Percentiles rank a stretch among this genome's conserved stretches.
Evolutionary conservation across 768 basidiomycete genomes (phyloP).

Genomic region (Mycena pura): DNA sequence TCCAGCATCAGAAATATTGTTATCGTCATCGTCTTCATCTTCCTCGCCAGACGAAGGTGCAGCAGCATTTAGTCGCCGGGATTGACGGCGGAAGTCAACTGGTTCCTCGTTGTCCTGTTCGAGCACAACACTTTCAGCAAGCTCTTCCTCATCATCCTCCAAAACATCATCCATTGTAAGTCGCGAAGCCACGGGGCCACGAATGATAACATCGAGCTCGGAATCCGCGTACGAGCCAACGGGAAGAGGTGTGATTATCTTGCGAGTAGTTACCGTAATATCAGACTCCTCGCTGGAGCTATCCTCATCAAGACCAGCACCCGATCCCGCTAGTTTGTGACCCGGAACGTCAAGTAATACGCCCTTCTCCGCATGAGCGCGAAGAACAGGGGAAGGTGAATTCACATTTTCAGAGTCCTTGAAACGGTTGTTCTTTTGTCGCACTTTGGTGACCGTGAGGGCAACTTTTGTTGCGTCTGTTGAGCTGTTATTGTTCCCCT

Average conservation of each 20-base stretch:
- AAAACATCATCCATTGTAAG: conserved; percentile 36
- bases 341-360: conserved; percentile 1
- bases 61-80: conserved; percentile 31
- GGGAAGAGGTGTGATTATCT: not conserved
- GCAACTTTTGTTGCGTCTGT: not conserved
- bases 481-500: not conserved
- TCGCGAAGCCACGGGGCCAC: conserved; percentile 42
- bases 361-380: not conserved
- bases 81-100: conserved; percentile 34
- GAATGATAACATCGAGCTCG: conserved; percentile 49
- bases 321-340: not conserved
- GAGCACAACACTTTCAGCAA: conserved; percentile 16
- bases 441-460: conserved; percentile 29
- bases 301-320: not conserved
- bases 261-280: conserved; percentile 6
- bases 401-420: conserved; percentile 14
- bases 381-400: conserved; percentile 8
- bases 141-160: conserved; percentile 14
- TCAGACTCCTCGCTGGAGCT: conserved; percentile 18
- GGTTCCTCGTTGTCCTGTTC: conserved; percentile 23
- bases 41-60: conserved; percentile 49
- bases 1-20: conserved; percentile 41
- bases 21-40: conserved; percentile 50
- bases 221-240: not conserved
- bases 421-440: conserved; percentile 31